Evolutionary conservation across 495 filamentous ascomycete genomes (phyloP).

Genomic region (Geoglossum glabrum): DNA sequence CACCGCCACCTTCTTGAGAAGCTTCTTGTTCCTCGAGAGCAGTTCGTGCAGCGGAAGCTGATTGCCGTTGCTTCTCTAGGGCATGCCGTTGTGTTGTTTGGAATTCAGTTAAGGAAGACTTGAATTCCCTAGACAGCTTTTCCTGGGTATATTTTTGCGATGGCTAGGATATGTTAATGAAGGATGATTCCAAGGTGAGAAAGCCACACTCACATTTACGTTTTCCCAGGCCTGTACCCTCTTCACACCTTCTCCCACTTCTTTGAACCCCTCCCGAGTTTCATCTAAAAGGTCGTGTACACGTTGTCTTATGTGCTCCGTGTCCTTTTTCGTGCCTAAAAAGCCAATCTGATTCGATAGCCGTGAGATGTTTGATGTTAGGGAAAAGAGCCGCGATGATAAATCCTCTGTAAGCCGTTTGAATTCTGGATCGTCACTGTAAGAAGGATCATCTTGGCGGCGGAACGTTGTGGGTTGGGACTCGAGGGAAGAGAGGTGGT

Average conservation of each 20-base stretch:
- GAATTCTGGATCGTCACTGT: slow-evolving; percentile 85
- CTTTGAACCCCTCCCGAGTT: slow-evolving; percentile 70
- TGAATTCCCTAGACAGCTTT: slow-evolving; percentile 83
- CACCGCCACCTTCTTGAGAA: slow-evolving; percentile 14
- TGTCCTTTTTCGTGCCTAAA: slow-evolving; percentile 78
- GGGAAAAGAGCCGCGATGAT: slow-evolving; percentile 64
- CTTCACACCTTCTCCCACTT: slow-evolving; percentile 82
- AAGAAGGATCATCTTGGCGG: slow-evolving; percentile 48
- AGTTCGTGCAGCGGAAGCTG: slow-evolving; percentile 55
- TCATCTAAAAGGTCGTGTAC: slow-evolving; percentile 74
- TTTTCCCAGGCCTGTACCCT: slow-evolving; percentile 82
- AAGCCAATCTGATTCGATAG: slow-evolving; percentile 63
- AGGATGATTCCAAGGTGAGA: background rate
- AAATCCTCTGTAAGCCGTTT: slow-evolving; percentile 56
- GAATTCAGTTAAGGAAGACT: slow-evolving; percentile 69
- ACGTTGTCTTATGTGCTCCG: slow-evolving; percentile 72
- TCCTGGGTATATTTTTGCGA: slow-evolving; percentile 87
- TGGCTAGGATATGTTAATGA: slow-evolving; percentile 30
- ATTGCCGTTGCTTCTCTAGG: slow-evolving; percentile 79
- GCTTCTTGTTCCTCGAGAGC: slow-evolving; percentile 36
- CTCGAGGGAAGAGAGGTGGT: slow-evolving; percentile 67
- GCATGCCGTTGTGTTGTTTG: slow-evolving; percentile 74
- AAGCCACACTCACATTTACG: slow-evolving; percentile 46
- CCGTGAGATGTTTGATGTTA: slow-evolving; percentile 70
- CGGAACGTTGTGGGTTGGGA: slow-evolving; percentile 52